A percentile compares a stretch with the other conserved stretches of the same genome.
These are phyloP conservation scores for Russula sp. DNA, from an alignment of 768 basidiomycete species.

Conservation along the genomic window DNA sequence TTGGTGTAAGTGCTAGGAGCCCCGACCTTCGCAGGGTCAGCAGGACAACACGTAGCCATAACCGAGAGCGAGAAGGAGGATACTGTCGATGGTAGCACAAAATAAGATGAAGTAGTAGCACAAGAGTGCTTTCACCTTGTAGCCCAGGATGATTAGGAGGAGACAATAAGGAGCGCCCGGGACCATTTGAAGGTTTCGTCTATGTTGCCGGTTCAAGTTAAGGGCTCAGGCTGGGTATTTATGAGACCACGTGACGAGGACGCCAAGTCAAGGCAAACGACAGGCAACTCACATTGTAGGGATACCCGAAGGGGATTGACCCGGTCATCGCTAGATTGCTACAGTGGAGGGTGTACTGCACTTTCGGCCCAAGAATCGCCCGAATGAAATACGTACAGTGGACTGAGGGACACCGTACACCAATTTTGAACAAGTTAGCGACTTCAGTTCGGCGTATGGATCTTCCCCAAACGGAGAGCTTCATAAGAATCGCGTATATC, in stretches of 20 bases:
- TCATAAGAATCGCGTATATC: too few relatives aligned
- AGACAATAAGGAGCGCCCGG: not conserved
- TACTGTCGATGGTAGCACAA: not conserved
- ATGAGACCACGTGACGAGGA: slow-evolving; percentile 3
- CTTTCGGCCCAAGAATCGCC: too few relatives aligned
- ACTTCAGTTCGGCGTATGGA: too few relatives aligned
- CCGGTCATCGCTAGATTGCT: not conserved
- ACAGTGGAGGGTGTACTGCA: not conserved
- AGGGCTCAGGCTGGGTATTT: not conserved
- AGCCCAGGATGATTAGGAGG: not conserved
- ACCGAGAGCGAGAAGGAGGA: slow-evolving; percentile 7
- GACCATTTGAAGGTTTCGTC: not conserved
- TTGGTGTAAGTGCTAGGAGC: slow-evolving; percentile 12
- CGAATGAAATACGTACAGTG: too few relatives aligned
- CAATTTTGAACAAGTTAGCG: too few relatives aligned
- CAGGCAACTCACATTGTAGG: not conserved
- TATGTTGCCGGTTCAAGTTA: not conserved
- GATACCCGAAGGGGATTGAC: too few relatives aligned
- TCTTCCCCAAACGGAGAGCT: too few relatives aligned
- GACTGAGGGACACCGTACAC: too few relatives aligned
- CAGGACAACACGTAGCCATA: slow-evolving; percentile 7
- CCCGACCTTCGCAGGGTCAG: not conserved
- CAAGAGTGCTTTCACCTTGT: not conserved
- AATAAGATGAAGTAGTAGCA: not conserved
- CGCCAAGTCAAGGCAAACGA: not conserved